Percentiles rank a stretch among this genome's conserved stretches.
phyloP scores from a whole-genome alignment of 495 filamentous ascomycete species.

The Thermochaetoides thermophila region DNA sequence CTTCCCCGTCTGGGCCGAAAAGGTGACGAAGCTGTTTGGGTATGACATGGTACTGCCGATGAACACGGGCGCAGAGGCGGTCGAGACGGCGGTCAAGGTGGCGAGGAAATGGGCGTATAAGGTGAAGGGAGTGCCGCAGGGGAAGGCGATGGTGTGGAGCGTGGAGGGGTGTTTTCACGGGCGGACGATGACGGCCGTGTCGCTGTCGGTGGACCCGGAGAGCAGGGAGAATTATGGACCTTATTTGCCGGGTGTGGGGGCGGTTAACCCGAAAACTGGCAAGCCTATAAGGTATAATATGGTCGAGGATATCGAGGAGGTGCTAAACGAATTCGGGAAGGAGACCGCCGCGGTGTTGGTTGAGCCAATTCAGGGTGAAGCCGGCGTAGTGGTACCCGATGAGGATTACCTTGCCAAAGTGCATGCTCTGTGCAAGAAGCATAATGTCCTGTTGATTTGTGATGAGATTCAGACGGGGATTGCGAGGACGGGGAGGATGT shows the following conservation, averaged over 20 bases:
- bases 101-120: conserved; percentile 99
- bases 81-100: conserved; percentile 95
- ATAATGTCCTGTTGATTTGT: conserved; percentile 90
- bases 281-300: conserved; percentile 74
- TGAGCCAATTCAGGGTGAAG: conserved; percentile 96
- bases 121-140: conserved; percentile 75
- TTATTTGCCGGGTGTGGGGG: conserved; percentile 78
- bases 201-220: conserved; percentile 87
- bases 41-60: conserved; percentile 99
- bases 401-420: conserved; percentile 74
- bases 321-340: conserved; percentile 62
- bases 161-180: conserved; percentile 93
- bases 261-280: conserved; percentile 60
- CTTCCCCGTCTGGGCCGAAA: conserved; percentile 90
- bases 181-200: conserved; percentile 87
- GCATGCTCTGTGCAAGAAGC: conserved; percentile 75
- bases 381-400: conserved; percentile 89
- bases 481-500: conserved; percentile 80
- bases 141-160: conserved; percentile 71
- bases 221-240: conserved; percentile 95
- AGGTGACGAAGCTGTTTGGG: conserved; percentile 70
- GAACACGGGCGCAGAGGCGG: conserved; percentile 98
- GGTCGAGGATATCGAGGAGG: conserved; percentile 63
- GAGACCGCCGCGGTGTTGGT: conserved; percentile 89
- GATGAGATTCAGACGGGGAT: conserved; percentile 99